Base-by-base conservation (phyloP, 192 early-diverging fungal species). In the Rhizoclosmatium globosum region DNA sequence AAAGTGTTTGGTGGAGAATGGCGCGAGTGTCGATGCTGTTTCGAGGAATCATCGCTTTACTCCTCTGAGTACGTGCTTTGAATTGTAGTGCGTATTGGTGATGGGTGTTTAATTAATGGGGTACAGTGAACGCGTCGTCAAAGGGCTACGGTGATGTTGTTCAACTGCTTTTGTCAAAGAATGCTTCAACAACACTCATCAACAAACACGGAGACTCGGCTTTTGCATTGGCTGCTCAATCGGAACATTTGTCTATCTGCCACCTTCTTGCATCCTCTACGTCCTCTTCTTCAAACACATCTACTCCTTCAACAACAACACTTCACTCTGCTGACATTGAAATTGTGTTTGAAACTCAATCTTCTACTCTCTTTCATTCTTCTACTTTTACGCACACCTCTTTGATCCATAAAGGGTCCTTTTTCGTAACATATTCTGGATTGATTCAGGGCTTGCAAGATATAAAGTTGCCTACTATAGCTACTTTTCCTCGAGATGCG, bases 161-260 rank as follows among this genome's bases (percentile, higher is more conserved):
- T 2, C 81, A 92, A 46, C 84, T 95, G 60, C 82, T 95, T 66
- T 78, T 91, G 15, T 79, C 85, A 57, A 81, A 85, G 41, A 65
- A 76, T 42, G 91, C 92, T 3, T 87, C 94, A 57, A 92, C 93
- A 1, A 71, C 92, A 2, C 70, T 91, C 6, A 89, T 87, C 57
- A 94, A 92, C 46, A 88, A 78, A 0, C 87, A 92, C 78, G 92
- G 87, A 2, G 94, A 95, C 61, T 83, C 87, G 2, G 94, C 94
- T 1, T 94, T 94, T 82, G 92, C 94, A 82, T 87, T 90, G 21
- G 93, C 93, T 15, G 92, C 94, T 2, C 90, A 88, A 50, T 83
- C 85, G 56, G 87, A 89, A 47, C 87, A 93, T 68, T 71, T 87
- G 4, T 86, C 91, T 78, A 87, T 93, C 44, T 94, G 93, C 73